phyloP scores from a whole-genome alignment of 2,329 filamentous ascomycete genomes.

The Madurella mycetomatis region DNA sequence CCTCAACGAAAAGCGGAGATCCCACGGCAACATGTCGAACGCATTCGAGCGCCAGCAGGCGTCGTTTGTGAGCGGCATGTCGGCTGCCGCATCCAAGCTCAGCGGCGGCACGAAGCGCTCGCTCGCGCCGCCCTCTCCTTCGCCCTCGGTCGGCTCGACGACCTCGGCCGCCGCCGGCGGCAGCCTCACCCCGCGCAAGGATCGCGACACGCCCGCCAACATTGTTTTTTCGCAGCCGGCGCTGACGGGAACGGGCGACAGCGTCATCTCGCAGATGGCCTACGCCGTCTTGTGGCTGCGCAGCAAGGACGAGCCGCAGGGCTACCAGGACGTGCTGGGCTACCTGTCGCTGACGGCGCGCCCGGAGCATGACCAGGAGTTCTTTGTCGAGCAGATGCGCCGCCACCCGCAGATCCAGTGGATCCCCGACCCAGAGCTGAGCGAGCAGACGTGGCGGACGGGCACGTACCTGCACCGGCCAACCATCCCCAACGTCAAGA shows the following conservation, averaged over 20 bases:
- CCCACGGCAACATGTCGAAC: slow-evolving; percentile 44
- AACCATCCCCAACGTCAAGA: slow-evolving; percentile 72
- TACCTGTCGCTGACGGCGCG: slow-evolving; percentile 70
- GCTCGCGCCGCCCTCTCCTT: slow-evolving; percentile 58
- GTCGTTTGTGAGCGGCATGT: slow-evolving; percentile 57
- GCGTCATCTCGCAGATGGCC: slow-evolving; percentile 81
- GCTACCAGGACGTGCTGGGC: slow-evolving; percentile 70
- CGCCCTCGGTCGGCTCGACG: slow-evolving; percentile 53
- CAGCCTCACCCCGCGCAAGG: slow-evolving; percentile 62
- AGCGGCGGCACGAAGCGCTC: slow-evolving; percentile 44
- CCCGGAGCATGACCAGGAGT: slow-evolving; percentile 56
- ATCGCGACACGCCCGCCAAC: slow-evolving; percentile 45
- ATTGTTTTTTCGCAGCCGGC: slow-evolving; percentile 70
- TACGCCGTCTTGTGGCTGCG: slow-evolving; percentile 83
- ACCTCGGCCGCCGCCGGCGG: slow-evolving; percentile 48
- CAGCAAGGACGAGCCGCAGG: slow-evolving; percentile 65
- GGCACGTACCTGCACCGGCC: slow-evolving; percentile 82
- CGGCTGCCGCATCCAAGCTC: slow-evolving; percentile 61
- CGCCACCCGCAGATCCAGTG: slow-evolving; percentile 57
- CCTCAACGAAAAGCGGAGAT: neutral
- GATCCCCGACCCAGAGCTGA: slow-evolving; percentile 53
- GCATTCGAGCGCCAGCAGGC: slow-evolving; percentile 64
- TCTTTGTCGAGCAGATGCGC: slow-evolving; percentile 64
- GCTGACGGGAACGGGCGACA: slow-evolving; percentile 69
- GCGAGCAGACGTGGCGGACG: slow-evolving; percentile 60